Base-by-base conservation (phyloP, 257 asterid species). In the Striga asiatica region DNA sequence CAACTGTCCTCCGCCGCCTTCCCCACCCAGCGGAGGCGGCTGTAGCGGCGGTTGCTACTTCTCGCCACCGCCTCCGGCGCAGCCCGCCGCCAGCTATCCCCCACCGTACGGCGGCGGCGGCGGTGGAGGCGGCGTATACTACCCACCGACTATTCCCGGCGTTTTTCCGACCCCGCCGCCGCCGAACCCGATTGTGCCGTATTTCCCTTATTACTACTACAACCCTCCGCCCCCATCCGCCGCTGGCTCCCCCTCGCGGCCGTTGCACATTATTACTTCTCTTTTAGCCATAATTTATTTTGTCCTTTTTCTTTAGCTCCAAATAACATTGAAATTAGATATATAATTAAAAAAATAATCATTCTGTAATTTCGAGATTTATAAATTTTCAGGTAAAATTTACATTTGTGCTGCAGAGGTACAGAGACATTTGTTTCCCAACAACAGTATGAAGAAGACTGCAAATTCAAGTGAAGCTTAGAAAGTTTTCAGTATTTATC, bases 51-150 rank as follows among this genome's bases (percentile, higher is more conserved):
- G 47, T 12, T 59, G 65, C 59, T 76, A 72, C 68, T 65, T 39
- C 73, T 72, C 85, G 0, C 83, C 82, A 0, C 88, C 88, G 2
- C 81, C 85, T 3, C 88, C 82, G 0, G 29, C 58, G 3, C 80
- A 61, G 37, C 62, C 69, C 11, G 58, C 56, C 2, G 45, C 56
- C 0, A 56, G 68, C 4, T 46, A 52, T 2, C 77, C 88, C 0
- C 78, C 91, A 2, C 71, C 83, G 0, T 66, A 66, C 47, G 42
- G 55, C 3, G 67, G 68, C 16, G 58, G 64, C 3, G 61, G 68
- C 27, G 73, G 64, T 2, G 61, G 68, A 22, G 73, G 69, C 2
- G 72, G 66, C 34, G 43, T 54, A 43, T 68, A 67, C 72, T 54
- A 50, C 3, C 83, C 81, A 46, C 74, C 79, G 20, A 12, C 64